Percentiles rank a stretch among this genome's conserved stretches.
Conservation (phyloP, 2,329 filamentous ascomycete genomes). For the Ophioceras dolichostomum region DNA sequence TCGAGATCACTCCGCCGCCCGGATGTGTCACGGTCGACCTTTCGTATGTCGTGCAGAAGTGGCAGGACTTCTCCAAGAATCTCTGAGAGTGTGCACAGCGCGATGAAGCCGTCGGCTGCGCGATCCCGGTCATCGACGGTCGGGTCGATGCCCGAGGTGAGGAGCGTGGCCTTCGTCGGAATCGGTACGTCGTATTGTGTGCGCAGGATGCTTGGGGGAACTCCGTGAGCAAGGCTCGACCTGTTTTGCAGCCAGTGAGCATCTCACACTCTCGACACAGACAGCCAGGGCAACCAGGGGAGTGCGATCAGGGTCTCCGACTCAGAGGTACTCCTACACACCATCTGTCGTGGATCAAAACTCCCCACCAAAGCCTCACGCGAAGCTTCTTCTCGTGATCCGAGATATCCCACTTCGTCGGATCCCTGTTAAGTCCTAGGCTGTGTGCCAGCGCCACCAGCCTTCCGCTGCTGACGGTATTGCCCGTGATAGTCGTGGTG, state of each 20-base stretch:
- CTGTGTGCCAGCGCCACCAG: constrained; percentile 40
- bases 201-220: constrained; percentile 32
- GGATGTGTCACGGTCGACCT: constrained; percentile 5
- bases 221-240: constrained; percentile 39
- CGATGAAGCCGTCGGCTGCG: constrained; percentile 23
- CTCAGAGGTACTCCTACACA: no score
- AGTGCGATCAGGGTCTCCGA: neutral
- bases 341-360: constrained; percentile 43
- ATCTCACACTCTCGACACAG: no score
- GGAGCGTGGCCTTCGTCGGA: constrained; percentile 4
- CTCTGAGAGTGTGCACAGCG: constrained; percentile 30
- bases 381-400: constrained; percentile 34
- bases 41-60: constrained; percentile 9
- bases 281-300: neutral
- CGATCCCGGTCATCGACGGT: neutral
- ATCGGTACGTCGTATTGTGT: constrained; percentile 34
- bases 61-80: constrained; percentile 21
- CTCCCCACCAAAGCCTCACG: constrained; percentile 43
- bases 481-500: constrained; percentile 46
- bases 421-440: constrained; percentile 40
- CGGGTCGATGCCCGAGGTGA: neutral
- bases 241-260: neutral
- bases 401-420: constrained; percentile 38
- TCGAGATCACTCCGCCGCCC: constrained; percentile 2
- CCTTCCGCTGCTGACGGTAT: constrained; percentile 35